Evolutionary conservation across 768 basidiomycete genomes (phyloP), one percentile per base, ranked within the genome.

Genomic region (Epithele typhae): DNA sequence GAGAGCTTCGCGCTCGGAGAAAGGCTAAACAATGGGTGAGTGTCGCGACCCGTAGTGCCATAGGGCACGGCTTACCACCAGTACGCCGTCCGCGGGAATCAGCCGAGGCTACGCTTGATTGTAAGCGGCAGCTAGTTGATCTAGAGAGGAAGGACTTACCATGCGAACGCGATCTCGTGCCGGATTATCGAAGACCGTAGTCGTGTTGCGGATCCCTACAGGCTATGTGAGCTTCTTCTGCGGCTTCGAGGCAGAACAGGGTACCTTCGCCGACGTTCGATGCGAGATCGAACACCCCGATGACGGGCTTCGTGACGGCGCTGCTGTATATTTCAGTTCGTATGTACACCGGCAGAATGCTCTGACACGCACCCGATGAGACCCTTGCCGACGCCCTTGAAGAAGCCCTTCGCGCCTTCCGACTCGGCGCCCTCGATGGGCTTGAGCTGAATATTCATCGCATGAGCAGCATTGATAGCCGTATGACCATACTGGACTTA

Each of bases 381-480:
- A 17, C 96, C 93, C 65, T 93, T 95, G 21, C 96, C 96, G 24
- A 99, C 81, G 10, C 96, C 96, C 66, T 96, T 98, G 76, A 97
- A 92, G 69, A 99, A 99, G 3, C 96, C 96, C 22, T 90, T 69
- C 0, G 95, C 94, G 11, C 96, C 96, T 61, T 87, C 94, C 8
- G 81, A 74, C 60, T 98, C 95, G 1, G 96, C 96, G 4, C 96
- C 96, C 67, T 98, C 94, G 37, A 99, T 82, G 3, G 96, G 96
- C 60, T 97, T 96, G 67, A 93, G 85, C 94, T 95, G 53, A 34
- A 35, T 40, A 35, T n/a, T 11, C 7, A 7, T 27, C n/a, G n/a
- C n/a, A n/a, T n/a, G n/a, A n/a, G n/a, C n/a, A n/a, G n/a, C n/a
- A n/a, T n/a, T n/a, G n/a, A n/a, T n/a, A n/a, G n/a, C n/a, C n/a